phyloP scores from a whole-genome alignment of 1,284 basidiomycete genomes.

The Tilletiaria anomala region DNA sequence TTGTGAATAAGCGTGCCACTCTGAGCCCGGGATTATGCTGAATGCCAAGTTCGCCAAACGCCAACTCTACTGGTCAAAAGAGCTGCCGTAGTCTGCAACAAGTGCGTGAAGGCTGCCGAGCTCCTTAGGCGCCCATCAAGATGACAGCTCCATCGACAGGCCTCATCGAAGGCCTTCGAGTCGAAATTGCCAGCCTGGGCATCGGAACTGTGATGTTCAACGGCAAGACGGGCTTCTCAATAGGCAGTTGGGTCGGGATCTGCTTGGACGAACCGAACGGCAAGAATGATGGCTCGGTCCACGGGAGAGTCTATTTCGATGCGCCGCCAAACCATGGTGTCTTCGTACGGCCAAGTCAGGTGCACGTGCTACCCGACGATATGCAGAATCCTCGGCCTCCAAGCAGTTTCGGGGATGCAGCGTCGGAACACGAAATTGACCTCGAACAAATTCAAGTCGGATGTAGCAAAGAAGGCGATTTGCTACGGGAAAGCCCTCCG shows the following conservation, averaged over 20 bases:
- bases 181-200: conserved; percentile 43
- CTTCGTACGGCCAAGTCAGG: conserved; percentile 77
- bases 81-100: too few relatives aligned
- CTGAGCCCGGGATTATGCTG: too few relatives aligned
- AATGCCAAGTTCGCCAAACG: too few relatives aligned
- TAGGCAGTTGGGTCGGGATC: conserved; percentile 88
- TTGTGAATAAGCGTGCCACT: too few relatives aligned
- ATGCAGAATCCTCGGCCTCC: not conserved
- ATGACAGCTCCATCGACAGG: too few relatives aligned
- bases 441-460: too few relatives aligned
- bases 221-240: conserved; percentile 65
- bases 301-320: conserved; percentile 68
- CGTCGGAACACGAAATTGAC: too few relatives aligned
- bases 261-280: conserved; percentile 60
- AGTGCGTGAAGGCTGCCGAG: too few relatives aligned
- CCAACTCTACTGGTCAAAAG: too few relatives aligned
- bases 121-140: too few relatives aligned
- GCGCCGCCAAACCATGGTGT: conserved; percentile 67
- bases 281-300: conserved; percentile 88
- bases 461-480: not conserved
- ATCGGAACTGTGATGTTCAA: conserved; percentile 72
- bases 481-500: not conserved
- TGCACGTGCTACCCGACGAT: conserved; percentile 45
- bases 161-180: not conserved
- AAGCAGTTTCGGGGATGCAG: too few relatives aligned